phyloP scores from a whole-genome alignment of 1,284 basidiomycete species.

The Phylloboletellus chloephorus region DNA sequence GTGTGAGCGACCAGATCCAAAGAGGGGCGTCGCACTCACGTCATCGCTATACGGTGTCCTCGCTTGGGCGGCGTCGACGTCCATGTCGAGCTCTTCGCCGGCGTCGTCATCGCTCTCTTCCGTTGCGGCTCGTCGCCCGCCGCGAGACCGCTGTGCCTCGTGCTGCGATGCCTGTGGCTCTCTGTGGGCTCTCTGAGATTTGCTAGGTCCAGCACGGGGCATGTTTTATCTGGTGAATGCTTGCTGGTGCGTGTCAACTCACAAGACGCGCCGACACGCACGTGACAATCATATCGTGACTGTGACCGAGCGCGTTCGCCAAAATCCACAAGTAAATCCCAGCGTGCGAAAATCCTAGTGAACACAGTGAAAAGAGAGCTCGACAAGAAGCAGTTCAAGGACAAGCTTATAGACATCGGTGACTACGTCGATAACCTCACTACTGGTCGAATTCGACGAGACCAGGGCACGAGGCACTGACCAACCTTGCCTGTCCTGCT shows the following conservation, averaged over 20 bases:
- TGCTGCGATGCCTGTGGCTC: conserved; percentile 32
- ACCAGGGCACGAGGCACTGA: conserved; percentile 89
- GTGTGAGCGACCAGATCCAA: background rate
- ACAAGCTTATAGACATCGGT: conserved; percentile 97
- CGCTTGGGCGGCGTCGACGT: conserved; percentile 22
- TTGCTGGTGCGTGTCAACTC: too few relatives aligned
- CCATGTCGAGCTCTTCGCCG: conserved; percentile 27
- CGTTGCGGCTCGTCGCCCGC: conserved; percentile 15
- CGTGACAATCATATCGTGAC: conserved; percentile 5
- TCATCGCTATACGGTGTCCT: conserved; percentile 15
- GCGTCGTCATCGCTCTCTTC: conserved; percentile 24
- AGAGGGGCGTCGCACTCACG: conserved; percentile 18
- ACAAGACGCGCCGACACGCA: background rate
- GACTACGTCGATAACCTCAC: conserved; percentile 99
- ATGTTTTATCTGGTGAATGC: conserved; percentile 8
- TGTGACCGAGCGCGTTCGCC: conserved; percentile 8
- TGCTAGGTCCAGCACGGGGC: conserved; percentile 30
- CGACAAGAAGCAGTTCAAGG: conserved; percentile 98
- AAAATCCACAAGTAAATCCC: too few relatives aligned
- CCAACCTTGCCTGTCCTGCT: background rate
- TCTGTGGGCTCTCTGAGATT: conserved; percentile 31
- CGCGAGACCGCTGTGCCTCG: conserved; percentile 24
- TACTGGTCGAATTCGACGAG: conserved; percentile 99
- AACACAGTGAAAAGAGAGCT: conserved; percentile 73
- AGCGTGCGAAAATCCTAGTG: too few relatives aligned